These are phyloP conservation scores for Talaromyces proteolyticus DNA, from an alignment of 495 filamentous ascomycete genomes.

Conservation along the genomic window DNA sequence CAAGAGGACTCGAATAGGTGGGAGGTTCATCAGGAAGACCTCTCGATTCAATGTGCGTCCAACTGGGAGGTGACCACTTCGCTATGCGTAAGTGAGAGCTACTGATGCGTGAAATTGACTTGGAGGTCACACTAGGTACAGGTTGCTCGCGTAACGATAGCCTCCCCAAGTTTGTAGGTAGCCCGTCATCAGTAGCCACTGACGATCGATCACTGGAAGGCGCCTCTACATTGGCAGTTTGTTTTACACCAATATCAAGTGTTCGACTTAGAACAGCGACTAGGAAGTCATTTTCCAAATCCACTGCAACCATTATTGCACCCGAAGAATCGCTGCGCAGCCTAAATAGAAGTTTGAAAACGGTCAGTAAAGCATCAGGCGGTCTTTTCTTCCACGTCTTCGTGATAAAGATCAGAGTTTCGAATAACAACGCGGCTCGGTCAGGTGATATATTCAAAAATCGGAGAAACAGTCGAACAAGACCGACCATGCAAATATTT, in stretches of 20 bases:
- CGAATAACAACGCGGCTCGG: slow-evolving; percentile 32
- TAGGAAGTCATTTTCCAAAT: slow-evolving; percentile 62
- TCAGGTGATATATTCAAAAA: slow-evolving; percentile 31
- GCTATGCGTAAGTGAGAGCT: slow-evolving; percentile 28
- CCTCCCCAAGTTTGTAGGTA: slow-evolving; percentile 1
- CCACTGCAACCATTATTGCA: slow-evolving; percentile 58
- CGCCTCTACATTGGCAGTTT: slow-evolving; percentile 13
- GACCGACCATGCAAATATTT: slow-evolving; percentile 36
- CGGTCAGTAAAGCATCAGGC: slow-evolving; percentile 67
- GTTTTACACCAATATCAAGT: slow-evolving; percentile 25
- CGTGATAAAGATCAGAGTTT: slow-evolving; percentile 19
- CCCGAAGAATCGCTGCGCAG: slow-evolving; percentile 74
- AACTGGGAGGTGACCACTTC: slow-evolving; percentile 44
- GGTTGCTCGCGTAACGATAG: slow-evolving; percentile 10
- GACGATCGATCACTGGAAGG: slow-evolving; percentile 10
- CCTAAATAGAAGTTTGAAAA: slow-evolving; percentile 79
- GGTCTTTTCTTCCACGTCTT: slow-evolving; percentile 32
- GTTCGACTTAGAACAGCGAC: slow-evolving; percentile 69
- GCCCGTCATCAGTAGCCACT: slow-evolving; percentile 9
- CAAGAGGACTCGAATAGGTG: slow-evolving; percentile 35
- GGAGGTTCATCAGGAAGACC: slow-evolving; percentile 50
- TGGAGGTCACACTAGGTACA: neutral
- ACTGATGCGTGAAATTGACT: slow-evolving; percentile 1
- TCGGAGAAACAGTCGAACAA: slow-evolving; percentile 40
- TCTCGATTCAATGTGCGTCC: slow-evolving; percentile 46